A percentile compares a stretch with the other conserved stretches of the same genome.
phyloP scores from a whole-genome alignment of 2,329 filamentous ascomycete genomes.

The Diaporthe velutina region DNA sequence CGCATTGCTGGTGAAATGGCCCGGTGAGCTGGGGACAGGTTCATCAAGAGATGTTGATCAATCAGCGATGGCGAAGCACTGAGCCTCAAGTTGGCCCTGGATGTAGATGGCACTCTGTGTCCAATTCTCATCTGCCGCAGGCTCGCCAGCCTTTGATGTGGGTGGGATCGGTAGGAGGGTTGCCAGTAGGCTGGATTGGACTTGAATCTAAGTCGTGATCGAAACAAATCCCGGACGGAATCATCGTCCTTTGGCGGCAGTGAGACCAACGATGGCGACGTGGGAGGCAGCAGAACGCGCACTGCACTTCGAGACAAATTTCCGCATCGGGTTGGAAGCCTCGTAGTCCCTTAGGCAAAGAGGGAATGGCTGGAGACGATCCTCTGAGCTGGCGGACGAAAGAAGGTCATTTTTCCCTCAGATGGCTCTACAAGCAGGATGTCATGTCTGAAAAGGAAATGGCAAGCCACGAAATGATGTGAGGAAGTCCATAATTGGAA shows the following conservation, averaged over 20 bases:
- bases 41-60: not conserved
- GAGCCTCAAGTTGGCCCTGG: not conserved
- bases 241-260: not conserved
- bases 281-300: not conserved
- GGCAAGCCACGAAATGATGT: slow-evolving; percentile 11
- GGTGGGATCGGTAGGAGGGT: not conserved
- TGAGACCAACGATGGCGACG: not conserved
- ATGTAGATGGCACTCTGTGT: not conserved
- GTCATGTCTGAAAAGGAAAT: slow-evolving; percentile 16
- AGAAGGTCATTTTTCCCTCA: not conserved
- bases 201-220: not conserved
- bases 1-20: not conserved
- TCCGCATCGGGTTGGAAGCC: slow-evolving; percentile 11
- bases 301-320: slow-evolving; percentile 23
- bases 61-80: not conserved
- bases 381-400: not conserved
- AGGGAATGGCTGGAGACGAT: not conserved
- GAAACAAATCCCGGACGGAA: not conserved
- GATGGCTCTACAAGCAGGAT: too few species aligned
- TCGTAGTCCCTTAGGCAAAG: not conserved
- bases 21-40: not conserved
- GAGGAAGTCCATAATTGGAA: slow-evolving; percentile 25
- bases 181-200: not conserved
- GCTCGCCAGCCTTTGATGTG: not conserved
- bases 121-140: not conserved